Conservation (phyloP, 768 basidiomycete species). For the Pleurotus ostreatus region DNA sequence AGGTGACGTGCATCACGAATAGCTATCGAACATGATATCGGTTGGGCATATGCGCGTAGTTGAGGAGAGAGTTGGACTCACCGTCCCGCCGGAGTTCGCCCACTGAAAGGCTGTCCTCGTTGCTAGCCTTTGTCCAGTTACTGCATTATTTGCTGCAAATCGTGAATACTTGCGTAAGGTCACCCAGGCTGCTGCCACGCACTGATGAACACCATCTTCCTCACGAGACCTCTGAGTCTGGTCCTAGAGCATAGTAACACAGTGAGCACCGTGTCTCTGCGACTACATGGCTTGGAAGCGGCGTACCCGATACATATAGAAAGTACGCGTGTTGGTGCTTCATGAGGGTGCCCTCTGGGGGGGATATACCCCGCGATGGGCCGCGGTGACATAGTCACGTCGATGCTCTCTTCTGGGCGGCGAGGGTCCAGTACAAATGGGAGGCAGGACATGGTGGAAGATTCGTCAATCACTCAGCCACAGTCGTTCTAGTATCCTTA, state of each 20-base stretch:
- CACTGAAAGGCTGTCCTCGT: slow-evolving; percentile 8
- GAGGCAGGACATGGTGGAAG: slow-evolving; percentile 19
- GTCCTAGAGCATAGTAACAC: not conserved
- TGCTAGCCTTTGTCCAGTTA: not conserved
- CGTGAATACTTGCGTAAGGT: not conserved
- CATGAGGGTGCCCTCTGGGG: slow-evolving; percentile 14
- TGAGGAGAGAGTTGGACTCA: not conserved
- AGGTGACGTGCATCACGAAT: slow-evolving; percentile 16
- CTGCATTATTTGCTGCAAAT: not conserved
- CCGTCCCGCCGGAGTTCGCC: slow-evolving; percentile 12
- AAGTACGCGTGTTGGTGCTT: slow-evolving; percentile 16
- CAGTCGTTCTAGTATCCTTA: too few relatives aligned
- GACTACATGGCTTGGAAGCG: not conserved
- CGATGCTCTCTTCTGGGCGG: not conserved
- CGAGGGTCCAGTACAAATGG: slow-evolving; percentile 17
- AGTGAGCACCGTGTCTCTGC: not conserved
- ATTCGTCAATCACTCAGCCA: too few relatives aligned
- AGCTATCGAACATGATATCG: not conserved
- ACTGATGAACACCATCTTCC: not conserved
- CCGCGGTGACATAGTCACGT: not conserved
- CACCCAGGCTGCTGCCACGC: not conserved
- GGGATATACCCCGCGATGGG: slow-evolving; percentile 11
- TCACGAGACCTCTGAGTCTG: not conserved
- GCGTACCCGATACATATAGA: slow-evolving; percentile 10
- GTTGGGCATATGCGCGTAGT: not conserved